Percentiles rank a stretch among this genome's conserved stretches.
These are phyloP conservation scores for Purshia tridentata DNA, from an alignment of 306 rosid species.

Conservation along the genomic window DNA sequence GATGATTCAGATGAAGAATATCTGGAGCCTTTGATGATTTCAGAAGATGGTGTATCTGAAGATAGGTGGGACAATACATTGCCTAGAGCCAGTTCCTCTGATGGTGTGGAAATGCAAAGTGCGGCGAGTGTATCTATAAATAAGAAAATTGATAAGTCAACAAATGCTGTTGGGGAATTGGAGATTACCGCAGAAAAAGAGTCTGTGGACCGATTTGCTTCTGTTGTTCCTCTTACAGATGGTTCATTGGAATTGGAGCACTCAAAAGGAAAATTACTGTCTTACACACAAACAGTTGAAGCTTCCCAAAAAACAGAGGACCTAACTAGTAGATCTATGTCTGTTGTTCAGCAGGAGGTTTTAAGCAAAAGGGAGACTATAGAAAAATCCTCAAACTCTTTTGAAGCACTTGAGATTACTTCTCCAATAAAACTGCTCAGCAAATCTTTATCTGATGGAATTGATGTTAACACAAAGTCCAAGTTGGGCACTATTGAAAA, in stretches of 20 bases:
- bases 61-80: slow-evolving; percentile 16
- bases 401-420: slow-evolving; percentile 30
- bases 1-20: slow-evolving; percentile 97
- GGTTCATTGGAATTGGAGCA: slow-evolving; percentile 47
- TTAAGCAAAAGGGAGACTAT: slow-evolving; percentile 33
- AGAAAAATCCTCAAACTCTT: slow-evolving; percentile 43
- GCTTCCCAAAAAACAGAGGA: slow-evolving; percentile 52
- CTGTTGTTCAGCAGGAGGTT: slow-evolving; percentile 40
- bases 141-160: slow-evolving; percentile 37
- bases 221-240: slow-evolving; percentile 43
- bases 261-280: slow-evolving; percentile 36
- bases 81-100: slow-evolving; percentile 29
- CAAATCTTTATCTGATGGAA: slow-evolving; percentile 36
- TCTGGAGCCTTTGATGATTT: slow-evolving; percentile 77
- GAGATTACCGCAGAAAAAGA: slow-evolving; percentile 39
- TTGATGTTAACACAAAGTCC: slow-evolving; percentile 43
- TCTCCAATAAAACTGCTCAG: slow-evolving; percentile 31
- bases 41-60: slow-evolving; percentile 43
- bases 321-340: slow-evolving; percentile 38
- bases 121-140: slow-evolving; percentile 31
- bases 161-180: slow-evolving; percentile 28
- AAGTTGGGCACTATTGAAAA: slow-evolving; percentile 51
- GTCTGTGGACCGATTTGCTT: slow-evolving; percentile 36
- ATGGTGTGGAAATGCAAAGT: slow-evolving; percentile 32
- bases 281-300: slow-evolving; percentile 46